Evolutionary conservation across 2,329 filamentous ascomycete species (phyloP).

Genomic region (Colletotrichum endophyticum): DNA sequence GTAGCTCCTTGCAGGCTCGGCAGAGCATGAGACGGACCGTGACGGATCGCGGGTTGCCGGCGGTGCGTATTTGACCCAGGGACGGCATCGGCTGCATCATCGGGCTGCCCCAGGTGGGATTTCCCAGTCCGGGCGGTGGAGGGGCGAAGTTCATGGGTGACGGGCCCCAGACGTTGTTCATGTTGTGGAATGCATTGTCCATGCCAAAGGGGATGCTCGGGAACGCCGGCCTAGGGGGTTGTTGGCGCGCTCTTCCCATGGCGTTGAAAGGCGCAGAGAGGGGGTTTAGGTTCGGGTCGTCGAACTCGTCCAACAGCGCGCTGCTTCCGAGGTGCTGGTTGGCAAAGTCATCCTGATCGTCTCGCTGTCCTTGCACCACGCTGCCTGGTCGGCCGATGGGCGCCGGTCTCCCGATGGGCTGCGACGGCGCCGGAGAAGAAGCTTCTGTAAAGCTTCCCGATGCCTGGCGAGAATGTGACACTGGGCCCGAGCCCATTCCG

Average conservation of each 20-base stretch:
- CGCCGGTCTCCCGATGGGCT: constrained; percentile 81
- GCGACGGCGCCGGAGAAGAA: constrained; percentile 55
- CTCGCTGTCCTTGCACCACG: constrained; percentile 59
- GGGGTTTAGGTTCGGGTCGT: constrained; percentile 56
- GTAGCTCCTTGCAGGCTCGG: constrained; percentile 73
- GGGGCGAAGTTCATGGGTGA: constrained; percentile 30
- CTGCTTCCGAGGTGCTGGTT: constrained; percentile 88
- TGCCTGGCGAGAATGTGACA: constrained; percentile 75
- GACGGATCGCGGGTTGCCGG: constrained; percentile 39
- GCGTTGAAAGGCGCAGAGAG: constrained; percentile 32
- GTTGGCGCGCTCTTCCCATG: constrained; percentile 46
- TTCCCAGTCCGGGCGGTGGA: constrained; percentile 52
- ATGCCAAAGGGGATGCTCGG: constrained; percentile 42
- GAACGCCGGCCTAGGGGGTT: constrained; percentile 53
- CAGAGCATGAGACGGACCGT: constrained; percentile 77
- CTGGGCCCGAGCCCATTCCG: constrained; percentile 45
- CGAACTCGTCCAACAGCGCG: constrained; percentile 80
- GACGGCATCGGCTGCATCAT: constrained; percentile 14
- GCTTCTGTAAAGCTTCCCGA: constrained; percentile 71
- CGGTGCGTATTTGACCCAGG: not conserved
- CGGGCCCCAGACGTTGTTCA: constrained; percentile 47
- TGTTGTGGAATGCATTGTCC: constrained; percentile 41
- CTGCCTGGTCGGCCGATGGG: constrained; percentile 90
- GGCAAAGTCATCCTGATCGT: constrained; percentile 68
- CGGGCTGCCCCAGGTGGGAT: constrained; percentile 37